phyloP scores from a whole-genome alignment of 2,329 filamentous ascomycete genomes.

The Fusarium zealandicum region DNA sequence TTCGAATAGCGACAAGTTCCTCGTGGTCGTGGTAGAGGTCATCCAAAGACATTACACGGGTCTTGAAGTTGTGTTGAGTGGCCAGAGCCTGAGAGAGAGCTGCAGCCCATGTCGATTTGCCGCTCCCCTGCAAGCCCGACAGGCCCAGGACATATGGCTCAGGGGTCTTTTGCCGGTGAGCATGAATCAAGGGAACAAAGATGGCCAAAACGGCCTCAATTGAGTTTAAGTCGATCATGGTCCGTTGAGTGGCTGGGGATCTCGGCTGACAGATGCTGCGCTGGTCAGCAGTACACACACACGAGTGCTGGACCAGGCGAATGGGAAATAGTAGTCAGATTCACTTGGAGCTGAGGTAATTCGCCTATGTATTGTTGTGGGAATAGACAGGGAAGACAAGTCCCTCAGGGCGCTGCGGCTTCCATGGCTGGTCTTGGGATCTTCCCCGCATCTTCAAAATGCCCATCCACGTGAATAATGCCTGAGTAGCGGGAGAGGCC shows the following conservation, averaged over 20 bases:
- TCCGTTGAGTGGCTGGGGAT: not conserved
- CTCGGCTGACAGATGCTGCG: not conserved
- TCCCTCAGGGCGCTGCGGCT: not conserved
- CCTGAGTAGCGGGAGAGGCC: not conserved
- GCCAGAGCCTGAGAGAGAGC: slow-evolving; percentile 28
- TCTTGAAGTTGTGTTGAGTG: slow-evolving; percentile 25
- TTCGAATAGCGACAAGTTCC: slow-evolving; percentile 27
- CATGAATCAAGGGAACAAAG: slow-evolving; percentile 27
- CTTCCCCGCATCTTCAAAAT: slow-evolving; percentile 7
- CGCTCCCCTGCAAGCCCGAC: slow-evolving; percentile 39
- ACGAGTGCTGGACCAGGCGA: not conserved
- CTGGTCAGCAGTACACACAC: not conserved
- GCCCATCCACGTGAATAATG: not conserved
- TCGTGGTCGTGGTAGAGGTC: slow-evolving; percentile 32
- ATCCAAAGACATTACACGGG: slow-evolving; percentile 30
- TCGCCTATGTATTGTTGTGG: not conserved
- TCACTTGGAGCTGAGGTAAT: not conserved
- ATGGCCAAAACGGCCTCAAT: slow-evolving; percentile 28
- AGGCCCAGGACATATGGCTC: slow-evolving; percentile 34
- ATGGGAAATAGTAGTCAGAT: not conserved
- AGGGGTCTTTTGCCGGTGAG: slow-evolving; percentile 15
- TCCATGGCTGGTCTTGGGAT: not conserved
- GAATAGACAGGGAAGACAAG: not conserved
- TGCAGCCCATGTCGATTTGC: slow-evolving; percentile 40
- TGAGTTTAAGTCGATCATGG: slow-evolving; percentile 36